These are phyloP conservation scores for Daedaleopsis sinensis DNA, from an alignment of 768 basidiomycete species.

Conservation along the genomic window DNA sequence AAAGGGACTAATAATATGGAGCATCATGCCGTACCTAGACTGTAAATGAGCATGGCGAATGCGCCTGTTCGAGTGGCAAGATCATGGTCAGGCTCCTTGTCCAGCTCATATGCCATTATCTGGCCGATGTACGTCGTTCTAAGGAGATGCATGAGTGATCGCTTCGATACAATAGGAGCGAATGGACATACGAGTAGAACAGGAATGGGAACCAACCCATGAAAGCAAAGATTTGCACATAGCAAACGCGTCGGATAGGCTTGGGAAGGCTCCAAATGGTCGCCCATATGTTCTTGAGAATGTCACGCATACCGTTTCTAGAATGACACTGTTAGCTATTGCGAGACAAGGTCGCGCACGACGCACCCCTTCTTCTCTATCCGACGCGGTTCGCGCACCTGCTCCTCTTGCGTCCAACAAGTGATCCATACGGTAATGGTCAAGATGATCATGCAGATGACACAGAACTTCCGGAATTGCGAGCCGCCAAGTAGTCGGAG, in stretches of 20 bases:
- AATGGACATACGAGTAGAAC: constrained; percentile 74
- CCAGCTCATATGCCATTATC: constrained; percentile 83
- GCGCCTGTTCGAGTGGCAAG: constrained; percentile 85
- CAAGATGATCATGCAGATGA: constrained; percentile 80
- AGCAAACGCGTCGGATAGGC: constrained; percentile 86
- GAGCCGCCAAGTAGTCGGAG: constrained; percentile 82
- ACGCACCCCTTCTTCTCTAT: constrained; percentile 39
- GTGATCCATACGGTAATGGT: constrained; percentile 85
- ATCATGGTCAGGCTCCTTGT: constrained; percentile 77
- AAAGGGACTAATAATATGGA: constrained; percentile 10
- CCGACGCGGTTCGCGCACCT: constrained; percentile 54
- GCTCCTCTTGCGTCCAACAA: constrained; percentile 83
- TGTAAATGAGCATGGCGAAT: constrained; percentile 88
- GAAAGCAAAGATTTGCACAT: constrained; percentile 93
- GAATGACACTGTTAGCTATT: neutral
- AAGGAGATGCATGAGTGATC: constrained; percentile 9
- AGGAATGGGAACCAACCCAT: constrained; percentile 99
- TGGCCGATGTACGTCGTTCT: constrained; percentile 95
- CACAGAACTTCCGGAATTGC: constrained; percentile 96
- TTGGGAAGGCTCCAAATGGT: constrained; percentile 78
- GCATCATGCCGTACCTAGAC: constrained; percentile 63
- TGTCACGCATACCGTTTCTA: constrained; percentile 62
- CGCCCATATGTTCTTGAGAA: constrained; percentile 76
- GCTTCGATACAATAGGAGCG: neutral
- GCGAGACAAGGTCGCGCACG: neutral